Base-by-base conservation (phyloP, 495 filamentous ascomycete genomes). In the Barbatosphaeria neglecta region DNA sequence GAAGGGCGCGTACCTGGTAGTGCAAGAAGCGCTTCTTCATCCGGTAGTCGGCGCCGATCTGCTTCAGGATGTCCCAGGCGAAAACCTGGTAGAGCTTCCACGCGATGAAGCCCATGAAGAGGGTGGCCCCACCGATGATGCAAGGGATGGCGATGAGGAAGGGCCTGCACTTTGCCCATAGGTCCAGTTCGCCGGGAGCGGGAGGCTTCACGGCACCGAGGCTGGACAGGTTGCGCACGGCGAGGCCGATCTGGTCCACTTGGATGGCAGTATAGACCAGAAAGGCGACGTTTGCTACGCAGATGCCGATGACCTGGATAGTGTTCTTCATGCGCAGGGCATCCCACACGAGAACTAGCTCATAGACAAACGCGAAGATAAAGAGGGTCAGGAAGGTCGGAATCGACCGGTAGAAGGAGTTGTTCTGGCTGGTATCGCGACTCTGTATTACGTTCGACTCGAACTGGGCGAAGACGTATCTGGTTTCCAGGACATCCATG, bases 1-100 rank as follows among this genome's bases (percentile, higher is more conserved):
- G n/a, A 15, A 33, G 23, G 10, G 20, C 33, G 60, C 74, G 28
- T 70, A 95, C 90, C 82, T 98, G 92, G 61, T 94, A 98, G 37
- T 88, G 85, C 47, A 97, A 75, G 72, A 94, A 97, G 51, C 92
- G 77, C 64, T 90, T 82, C 76, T 95, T 97, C 83, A 98, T 87
- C 54, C 86, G 81, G 59, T 97, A 76, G 72, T 98, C 92, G 27
- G 92, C 92, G 59, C 87, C 93, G 67, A 98, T 97, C 62, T 95
- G 90, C 70, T 98, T 97, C 64, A 97, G 90, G 59, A 98, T 97
- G 41, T 89, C 93, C 92, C 92, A 98, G 3, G 92, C 90, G 63
- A 98, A 98, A 61, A 97, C 93, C 60, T 94, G 87, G 58, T 98
- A 98, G 9, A 98, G 73, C 66, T 95, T 93, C 80, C 89, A 95